phyloP scores from a whole-genome alignment of 179 eudicot genomes.

The Beta lomatogona region DNA sequence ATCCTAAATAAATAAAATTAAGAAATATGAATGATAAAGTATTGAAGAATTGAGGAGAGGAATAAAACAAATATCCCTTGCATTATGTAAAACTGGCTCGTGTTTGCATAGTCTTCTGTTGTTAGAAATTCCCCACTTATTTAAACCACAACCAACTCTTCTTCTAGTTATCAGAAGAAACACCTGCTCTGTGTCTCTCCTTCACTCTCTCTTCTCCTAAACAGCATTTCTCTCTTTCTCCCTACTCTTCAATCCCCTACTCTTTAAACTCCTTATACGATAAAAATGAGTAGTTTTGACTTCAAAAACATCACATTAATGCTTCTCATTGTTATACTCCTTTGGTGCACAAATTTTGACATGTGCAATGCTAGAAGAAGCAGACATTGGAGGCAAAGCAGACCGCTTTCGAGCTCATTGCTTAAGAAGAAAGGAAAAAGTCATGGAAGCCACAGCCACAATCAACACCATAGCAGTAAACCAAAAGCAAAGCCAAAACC shows the following conservation, averaged over 20 bases:
- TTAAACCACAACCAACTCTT: conserved; percentile 44
- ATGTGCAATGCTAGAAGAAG: conserved; percentile 63
- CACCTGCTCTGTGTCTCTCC: conserved; percentile 34
- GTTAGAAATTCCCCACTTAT: conserved; percentile 41
- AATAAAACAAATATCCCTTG: conserved; percentile 48
- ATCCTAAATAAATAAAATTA: conserved; percentile 5
- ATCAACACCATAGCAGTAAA: conserved; percentile 47
- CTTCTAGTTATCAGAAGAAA: conserved; percentile 28
- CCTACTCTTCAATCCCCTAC: conserved; percentile 12
- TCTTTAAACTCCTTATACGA: not conserved
- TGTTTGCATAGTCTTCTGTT: conserved; percentile 33
- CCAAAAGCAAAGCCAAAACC: conserved; percentile 38
- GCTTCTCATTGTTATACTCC: conserved; percentile 43
- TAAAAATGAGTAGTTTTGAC: conserved; percentile 37
- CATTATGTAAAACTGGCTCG: conserved; percentile 35
- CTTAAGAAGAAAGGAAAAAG: conserved; percentile 38
- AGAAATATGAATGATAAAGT: conserved; percentile 11
- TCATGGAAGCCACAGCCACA: conserved; percentile 31
- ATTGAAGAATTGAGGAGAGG: not conserved
- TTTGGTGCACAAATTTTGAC: conserved; percentile 46
- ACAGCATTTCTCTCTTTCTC: conserved; percentile 3
- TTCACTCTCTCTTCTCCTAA: not conserved
- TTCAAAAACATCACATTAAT: conserved; percentile 50
- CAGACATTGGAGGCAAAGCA: conserved; percentile 54
- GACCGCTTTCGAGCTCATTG: conserved; percentile 37